Percentiles rank a stretch among this genome's conserved stretches.
Evolutionary conservation across 306 rosid genomes (phyloP).

Genomic region (Sindora glabra): DNA sequence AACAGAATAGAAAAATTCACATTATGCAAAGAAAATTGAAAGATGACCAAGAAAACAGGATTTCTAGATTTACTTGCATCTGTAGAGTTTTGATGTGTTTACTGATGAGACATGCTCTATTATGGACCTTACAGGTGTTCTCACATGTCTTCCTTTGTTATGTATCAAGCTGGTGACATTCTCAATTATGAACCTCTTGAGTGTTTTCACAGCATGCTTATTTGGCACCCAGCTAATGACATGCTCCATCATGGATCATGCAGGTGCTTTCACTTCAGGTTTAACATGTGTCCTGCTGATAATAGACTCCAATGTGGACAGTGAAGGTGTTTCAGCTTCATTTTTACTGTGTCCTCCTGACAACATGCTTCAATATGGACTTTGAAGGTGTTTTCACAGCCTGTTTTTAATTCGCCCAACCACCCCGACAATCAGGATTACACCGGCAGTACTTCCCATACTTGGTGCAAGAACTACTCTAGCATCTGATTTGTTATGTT

Average conservation of each 20-base stretch:
- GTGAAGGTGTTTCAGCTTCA: conserved; percentile 16
- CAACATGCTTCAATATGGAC: conserved; percentile 7
- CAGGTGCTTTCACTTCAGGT: not conserved
- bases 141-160: too few relatives aligned
- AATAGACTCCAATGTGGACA: conserved; percentile 25
- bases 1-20: not conserved
- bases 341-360: conserved; percentile 13
- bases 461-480: conserved; percentile 44
- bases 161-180: too few relatives aligned
- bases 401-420: conserved; percentile 28
- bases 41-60: conserved; percentile 8
- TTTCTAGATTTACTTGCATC: conserved; percentile 71
- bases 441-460: conserved; percentile 49
- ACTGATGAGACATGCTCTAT: conserved; percentile 46
- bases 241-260: too few relatives aligned
- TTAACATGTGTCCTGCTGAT: conserved; percentile 7
- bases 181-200: too few relatives aligned
- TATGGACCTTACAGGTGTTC: conserved; percentile 31
- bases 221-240: too few relatives aligned
- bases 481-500: conserved; percentile 18
- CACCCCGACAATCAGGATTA: conserved; percentile 40
- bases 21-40: not conserved
- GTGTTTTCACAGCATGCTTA: too few relatives aligned
- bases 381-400: conserved; percentile 19
- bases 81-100: conserved; percentile 71